Conservation (phyloP, 2,329 filamentous ascomycete species). For the Ramularia endophylla region DNA sequence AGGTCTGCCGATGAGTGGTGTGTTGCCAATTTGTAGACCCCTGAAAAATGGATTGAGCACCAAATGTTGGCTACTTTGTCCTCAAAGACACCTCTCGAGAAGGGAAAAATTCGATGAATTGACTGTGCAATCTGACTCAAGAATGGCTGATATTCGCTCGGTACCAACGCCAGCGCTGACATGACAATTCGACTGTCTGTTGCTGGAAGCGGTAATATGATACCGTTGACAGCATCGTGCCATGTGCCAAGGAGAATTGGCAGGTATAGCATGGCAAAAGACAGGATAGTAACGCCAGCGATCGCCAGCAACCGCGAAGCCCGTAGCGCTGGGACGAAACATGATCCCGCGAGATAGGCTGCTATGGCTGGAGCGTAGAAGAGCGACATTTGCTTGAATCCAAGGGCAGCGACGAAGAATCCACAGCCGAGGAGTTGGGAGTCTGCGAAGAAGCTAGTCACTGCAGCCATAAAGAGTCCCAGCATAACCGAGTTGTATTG, state of each 20-base stretch:
- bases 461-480: constrained; percentile 74
- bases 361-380: constrained; percentile 97
- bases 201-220: constrained; percentile 47
- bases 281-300: constrained; percentile 61
- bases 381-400: constrained; percentile 98
- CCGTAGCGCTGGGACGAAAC: constrained; percentile 65
- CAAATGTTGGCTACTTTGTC: constrained; percentile 99
- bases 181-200: constrained; percentile 47
- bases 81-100: constrained; percentile 88
- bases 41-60: constrained; percentile 77
- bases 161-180: constrained; percentile 54
- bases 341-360: constrained; percentile 80
- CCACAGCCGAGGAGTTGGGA: constrained; percentile 80
- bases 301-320: constrained; percentile 65
- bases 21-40: constrained; percentile 70
- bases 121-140: constrained; percentile 74
- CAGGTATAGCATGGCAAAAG: constrained; percentile 68
- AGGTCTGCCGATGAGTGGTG: constrained; percentile 61
- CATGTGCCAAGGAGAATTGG: constrained; percentile 68
- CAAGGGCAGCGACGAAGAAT: constrained; percentile 85
- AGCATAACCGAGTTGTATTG: constrained; percentile 99
- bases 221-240: constrained; percentile 60
- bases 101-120: constrained; percentile 85
- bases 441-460: constrained; percentile 81
- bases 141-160: constrained; percentile 63